Base-by-base conservation (phyloP, 108 stramenopile genomes). In the Conticribra guillardii region DNA sequence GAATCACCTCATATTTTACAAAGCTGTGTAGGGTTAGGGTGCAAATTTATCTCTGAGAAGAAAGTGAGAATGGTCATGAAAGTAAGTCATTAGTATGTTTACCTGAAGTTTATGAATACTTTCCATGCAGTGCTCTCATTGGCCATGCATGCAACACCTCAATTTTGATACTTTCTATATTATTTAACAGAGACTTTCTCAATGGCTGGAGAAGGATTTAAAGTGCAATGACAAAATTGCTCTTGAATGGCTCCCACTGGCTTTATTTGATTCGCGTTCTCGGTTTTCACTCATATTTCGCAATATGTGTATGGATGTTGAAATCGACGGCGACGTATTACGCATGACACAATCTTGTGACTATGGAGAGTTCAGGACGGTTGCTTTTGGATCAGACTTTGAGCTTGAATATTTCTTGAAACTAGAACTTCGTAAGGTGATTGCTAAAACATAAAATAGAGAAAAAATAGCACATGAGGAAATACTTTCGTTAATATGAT, bases 371-470 rank as follows among this genome's bases (percentile, higher is more conserved):
- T 85, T 81, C 66, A 80, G 73, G 19, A 84, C 83, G 9, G 85
- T 87, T 9, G 54, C 64, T 4, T 94, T 91, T 73, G 78, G 83
- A 30, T 88, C 90, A 7, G 90, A 85, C 5, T 54, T 76, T 7
- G 89, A 91, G 57, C 83, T 94, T 58, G 93, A 91, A 71, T 71
- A 79, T 21, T 91, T 83, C 63, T 69, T 91, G 71, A 77, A 80
- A 50, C 49, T 83, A 19, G 68, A 87, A 51, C 60, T 90, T 67
- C 64, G 48, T 18, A 69, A 80, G 51, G 29, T 67, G 44, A 18
- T 59, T 83, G 51, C 62, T 45, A 66, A 26, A 62, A 7, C 11
- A 69, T 23, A 23, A 8, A 3, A 26, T 26, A n/a, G n/a, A n/a
- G n/a, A n/a, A n/a, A n/a, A n/a, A n/a, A n/a, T n/a, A n/a, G n/a